Evolutionary conservation across 75 land plant species (phyloP).

Genomic region (Larix kaempferi): DNA sequence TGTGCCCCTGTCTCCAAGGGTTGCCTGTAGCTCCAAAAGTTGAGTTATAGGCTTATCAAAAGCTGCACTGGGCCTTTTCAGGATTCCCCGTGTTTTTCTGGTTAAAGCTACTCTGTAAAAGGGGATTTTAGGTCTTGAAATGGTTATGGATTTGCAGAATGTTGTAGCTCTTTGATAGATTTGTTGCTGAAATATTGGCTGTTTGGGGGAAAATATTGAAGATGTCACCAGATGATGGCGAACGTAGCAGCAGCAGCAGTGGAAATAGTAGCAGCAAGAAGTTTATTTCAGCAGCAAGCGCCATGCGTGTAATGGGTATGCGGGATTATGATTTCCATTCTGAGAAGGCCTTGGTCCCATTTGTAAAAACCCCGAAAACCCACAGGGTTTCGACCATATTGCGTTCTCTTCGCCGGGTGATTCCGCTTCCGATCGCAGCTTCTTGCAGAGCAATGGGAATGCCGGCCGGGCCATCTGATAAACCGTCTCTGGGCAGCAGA

Average conservation of each 20-base stretch:
- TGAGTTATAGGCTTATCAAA: slow-evolving; percentile 9
- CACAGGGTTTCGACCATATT: background rate
- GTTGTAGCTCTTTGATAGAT: no score
- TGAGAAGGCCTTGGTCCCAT: background rate
- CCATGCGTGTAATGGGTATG: background rate
- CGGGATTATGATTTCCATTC: background rate
- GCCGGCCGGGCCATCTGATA: slow-evolving; percentile 7
- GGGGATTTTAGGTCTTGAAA: no score
- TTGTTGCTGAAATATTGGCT: no score
- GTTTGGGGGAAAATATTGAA: no score
- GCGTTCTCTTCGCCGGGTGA: background rate
- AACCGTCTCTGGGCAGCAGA: slow-evolving; percentile 26
- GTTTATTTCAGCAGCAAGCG: background rate
- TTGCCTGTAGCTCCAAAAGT: background rate
- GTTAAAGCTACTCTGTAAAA: no score
- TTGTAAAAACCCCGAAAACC: slow-evolving; percentile 4
- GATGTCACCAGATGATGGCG: slow-evolving; percentile 5
- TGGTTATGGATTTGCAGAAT: no score
- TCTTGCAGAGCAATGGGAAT: slow-evolving; percentile 3
- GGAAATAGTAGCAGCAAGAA: background rate
- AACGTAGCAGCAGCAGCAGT: background rate
- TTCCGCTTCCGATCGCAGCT: background rate
- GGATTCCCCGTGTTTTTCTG: no score
- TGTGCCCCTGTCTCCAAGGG: background rate
- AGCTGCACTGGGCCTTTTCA: no score